A percentile compares a stretch with the other conserved stretches of the same genome.
These are phyloP conservation scores for Komagataella mondaviorum DNA, from an alignment of 805 yeast species.

Conservation along the genomic window DNA sequence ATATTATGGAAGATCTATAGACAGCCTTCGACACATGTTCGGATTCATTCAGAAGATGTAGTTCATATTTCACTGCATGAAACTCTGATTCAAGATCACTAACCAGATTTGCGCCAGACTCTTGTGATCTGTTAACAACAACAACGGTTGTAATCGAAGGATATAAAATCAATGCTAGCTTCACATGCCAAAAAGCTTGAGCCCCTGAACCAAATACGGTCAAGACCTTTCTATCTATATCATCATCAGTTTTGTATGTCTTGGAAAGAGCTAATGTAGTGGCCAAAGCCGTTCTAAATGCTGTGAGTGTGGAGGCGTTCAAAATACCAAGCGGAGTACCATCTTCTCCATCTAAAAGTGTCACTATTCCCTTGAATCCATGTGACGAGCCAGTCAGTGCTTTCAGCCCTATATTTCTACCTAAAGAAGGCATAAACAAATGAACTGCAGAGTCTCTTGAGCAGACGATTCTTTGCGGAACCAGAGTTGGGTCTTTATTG, in stretches of 20 bases:
- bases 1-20: conserved; percentile 30
- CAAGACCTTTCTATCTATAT: conserved; percentile 10
- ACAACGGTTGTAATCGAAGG: conserved; percentile 25
- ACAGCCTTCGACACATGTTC: conserved; percentile 13
- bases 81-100: conserved; percentile 15
- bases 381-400: conserved; percentile 41
- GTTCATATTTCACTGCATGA: conserved; percentile 12
- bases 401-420: conserved; percentile 43
- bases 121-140: conserved; percentile 28
- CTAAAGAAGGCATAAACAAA: conserved; percentile 55
- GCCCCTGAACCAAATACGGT: conserved; percentile 47
- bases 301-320: conserved; percentile 47
- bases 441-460: conserved; percentile 30
- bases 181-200: conserved; percentile 54
- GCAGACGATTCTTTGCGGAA: conserved; percentile 42
- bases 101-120: conserved; percentile 22
- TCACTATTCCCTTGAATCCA: conserved; percentile 48
- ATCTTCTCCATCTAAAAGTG: conserved; percentile 32
- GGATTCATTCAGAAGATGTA: conserved; percentile 6
- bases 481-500: conserved; percentile 25
- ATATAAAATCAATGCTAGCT: conserved; percentile 26
- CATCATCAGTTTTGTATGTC: conserved; percentile 13
- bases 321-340: conserved; percentile 41
- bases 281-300: conserved; percentile 53
- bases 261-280: conserved; percentile 32